Percentiles rank a stretch among this genome's conserved stretches.
Evolutionary conservation across 257 asterid genomes (phyloP).

Genomic region (Capsicum chinense): DNA sequence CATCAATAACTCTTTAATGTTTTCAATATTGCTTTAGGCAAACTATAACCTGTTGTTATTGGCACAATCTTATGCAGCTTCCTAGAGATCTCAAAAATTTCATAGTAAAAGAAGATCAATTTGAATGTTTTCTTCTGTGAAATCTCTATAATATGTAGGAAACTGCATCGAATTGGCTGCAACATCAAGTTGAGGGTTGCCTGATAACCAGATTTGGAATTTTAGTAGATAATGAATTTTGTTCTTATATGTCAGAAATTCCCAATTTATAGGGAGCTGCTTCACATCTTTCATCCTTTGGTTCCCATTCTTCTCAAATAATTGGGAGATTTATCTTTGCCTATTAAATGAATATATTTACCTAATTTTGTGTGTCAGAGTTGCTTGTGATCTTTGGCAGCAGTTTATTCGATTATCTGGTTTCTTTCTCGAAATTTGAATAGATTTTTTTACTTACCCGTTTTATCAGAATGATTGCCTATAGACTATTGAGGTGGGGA

Average conservation of each 20-base stretch:
- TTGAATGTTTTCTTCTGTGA: neutral
- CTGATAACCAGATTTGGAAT: neutral
- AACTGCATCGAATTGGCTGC: neutral
- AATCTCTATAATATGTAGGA: slow-evolving; percentile 8
- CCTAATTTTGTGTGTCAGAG: slow-evolving; percentile 6
- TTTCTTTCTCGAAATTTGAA: slow-evolving; percentile 3
- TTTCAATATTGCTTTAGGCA: slow-evolving; percentile 12
- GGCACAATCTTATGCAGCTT: neutral
- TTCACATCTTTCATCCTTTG: neutral
- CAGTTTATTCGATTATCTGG: neutral
- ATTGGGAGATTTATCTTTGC: neutral
- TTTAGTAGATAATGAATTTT: neutral
- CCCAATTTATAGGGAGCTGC: neutral
- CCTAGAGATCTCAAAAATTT: neutral
- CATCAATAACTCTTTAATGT: slow-evolving; percentile 10
- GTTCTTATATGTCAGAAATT: neutral
- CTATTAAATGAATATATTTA: neutral
- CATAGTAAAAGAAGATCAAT: neutral
- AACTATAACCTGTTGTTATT: neutral
- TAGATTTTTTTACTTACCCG: neutral
- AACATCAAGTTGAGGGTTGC: slow-evolving; percentile 20
- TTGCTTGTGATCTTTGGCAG: neutral
- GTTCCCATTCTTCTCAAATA: neutral
- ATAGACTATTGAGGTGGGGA: neutral
- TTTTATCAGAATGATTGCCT: neutral